Conservation (phyloP, 805 yeast genomes). For the Metschnikowia rubicola region DNA sequence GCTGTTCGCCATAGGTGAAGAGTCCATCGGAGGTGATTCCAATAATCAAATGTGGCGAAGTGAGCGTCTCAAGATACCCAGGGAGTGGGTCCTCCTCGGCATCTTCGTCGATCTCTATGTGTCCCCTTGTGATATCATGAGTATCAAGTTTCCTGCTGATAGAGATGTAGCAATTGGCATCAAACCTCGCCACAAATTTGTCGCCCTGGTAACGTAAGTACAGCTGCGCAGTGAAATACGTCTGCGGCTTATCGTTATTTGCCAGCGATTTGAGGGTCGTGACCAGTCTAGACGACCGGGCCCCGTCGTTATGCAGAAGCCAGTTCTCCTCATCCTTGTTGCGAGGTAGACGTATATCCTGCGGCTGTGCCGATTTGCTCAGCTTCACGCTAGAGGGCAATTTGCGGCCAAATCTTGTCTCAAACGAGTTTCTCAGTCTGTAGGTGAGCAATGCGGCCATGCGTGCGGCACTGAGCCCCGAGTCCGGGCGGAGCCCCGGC, state of each 20-base stretch:
- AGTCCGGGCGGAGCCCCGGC: slow-evolving; percentile 61
- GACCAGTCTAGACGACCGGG: slow-evolving; percentile 20
- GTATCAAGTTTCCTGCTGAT: slow-evolving; percentile 92
- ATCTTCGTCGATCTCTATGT: slow-evolving; percentile 44
- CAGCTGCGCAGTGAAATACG: slow-evolving; percentile 90
- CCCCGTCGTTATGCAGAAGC: slow-evolving; percentile 88
- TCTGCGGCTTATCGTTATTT: slow-evolving; percentile 38
- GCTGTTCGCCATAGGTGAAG: slow-evolving; percentile 90
- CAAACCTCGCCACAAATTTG: slow-evolving; percentile 85
- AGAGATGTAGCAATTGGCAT: slow-evolving; percentile 94
- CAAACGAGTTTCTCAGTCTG: slow-evolving; percentile 88
- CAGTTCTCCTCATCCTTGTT: slow-evolving; percentile 68
- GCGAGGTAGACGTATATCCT: slow-evolving; percentile 37
- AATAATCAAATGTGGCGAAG: slow-evolving; percentile 76
- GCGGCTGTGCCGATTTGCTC: slow-evolving; percentile 5
- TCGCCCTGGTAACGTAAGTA: slow-evolving; percentile 92
- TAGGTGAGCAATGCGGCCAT: slow-evolving; percentile 95
- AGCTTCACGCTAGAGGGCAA: slow-evolving; percentile 20
- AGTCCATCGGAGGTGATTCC: slow-evolving; percentile 92
- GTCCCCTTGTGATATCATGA: slow-evolving; percentile 85
- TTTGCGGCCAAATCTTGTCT: slow-evolving; percentile 85
- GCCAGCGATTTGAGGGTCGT: slow-evolving; percentile 5
- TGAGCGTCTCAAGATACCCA: slow-evolving; percentile 55
- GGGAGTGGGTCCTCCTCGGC: slow-evolving; percentile 28
- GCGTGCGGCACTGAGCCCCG: slow-evolving; percentile 93